These are phyloP conservation scores for Oidiodendron maius DNA, from an alignment of 495 filamentous ascomycete species.

Conservation along the genomic window DNA sequence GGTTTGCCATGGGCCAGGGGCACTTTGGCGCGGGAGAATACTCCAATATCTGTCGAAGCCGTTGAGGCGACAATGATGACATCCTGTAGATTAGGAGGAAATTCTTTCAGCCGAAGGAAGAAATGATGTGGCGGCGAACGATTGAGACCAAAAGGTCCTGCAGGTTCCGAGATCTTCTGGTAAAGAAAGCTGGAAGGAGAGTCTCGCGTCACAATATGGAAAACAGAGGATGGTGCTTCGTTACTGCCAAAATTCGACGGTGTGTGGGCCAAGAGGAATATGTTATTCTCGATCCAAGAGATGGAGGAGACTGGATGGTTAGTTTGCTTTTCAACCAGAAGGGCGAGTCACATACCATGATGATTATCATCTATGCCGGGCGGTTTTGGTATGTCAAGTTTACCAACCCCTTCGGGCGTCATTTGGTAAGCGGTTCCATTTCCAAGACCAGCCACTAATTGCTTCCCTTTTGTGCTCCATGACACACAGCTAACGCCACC, in stretches of 20 bases:
- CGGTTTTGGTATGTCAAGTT: slow-evolving; percentile 73
- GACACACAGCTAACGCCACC: slow-evolving; percentile 75
- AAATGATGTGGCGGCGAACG: slow-evolving; percentile 70
- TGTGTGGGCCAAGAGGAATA: slow-evolving; percentile 76
- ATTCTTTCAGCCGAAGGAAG: slow-evolving; percentile 66
- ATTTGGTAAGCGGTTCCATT: slow-evolving; percentile 80
- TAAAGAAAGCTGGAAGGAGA: slow-evolving; percentile 51
- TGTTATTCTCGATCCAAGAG: slow-evolving; percentile 80
- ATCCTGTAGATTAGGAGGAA: slow-evolving; percentile 72
- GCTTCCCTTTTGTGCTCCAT: slow-evolving; percentile 92
- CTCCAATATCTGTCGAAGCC: slow-evolving; percentile 65
- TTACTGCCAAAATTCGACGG: slow-evolving; percentile 51
- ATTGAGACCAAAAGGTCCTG: slow-evolving; percentile 59
- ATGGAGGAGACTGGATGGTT: slow-evolving; percentile 65
- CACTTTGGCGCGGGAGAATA: slow-evolving; percentile 65
- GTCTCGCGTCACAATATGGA: slow-evolving; percentile 69
- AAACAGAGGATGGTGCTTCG: slow-evolving; percentile 54
- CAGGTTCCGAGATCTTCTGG: slow-evolving; percentile 66
- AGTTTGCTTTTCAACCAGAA: slow-evolving; percentile 13
- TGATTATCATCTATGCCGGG: slow-evolving; percentile 58
- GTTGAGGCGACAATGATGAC: slow-evolving; percentile 79
- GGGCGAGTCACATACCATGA: slow-evolving; percentile 46
- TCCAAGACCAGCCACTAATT: slow-evolving; percentile 80
- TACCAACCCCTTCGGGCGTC: slow-evolving; percentile 69
- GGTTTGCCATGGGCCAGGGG: slow-evolving; percentile 57